A percentile compares a stretch with the other conserved stretches of the same genome.
phyloP scores from a whole-genome alignment of 164 flowering plant species.

The Stephania yunnanensis region DNA sequence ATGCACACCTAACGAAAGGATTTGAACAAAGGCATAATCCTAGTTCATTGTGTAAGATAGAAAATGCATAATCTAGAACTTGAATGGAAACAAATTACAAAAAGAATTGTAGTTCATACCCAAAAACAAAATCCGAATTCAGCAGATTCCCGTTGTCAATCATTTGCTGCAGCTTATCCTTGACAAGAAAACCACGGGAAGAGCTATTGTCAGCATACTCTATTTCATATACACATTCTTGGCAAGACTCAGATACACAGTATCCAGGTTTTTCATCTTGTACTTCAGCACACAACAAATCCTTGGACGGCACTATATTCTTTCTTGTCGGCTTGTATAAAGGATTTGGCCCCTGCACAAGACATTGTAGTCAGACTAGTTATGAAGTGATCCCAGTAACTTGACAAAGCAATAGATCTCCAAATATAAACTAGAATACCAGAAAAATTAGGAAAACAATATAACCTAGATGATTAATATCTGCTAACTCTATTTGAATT shows the following conservation, averaged over 20 bases:
- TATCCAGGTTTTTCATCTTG: constrained; percentile 29
- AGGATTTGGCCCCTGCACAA: constrained; percentile 66
- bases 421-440: not conserved
- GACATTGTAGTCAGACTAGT: constrained; percentile 15
- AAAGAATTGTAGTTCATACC: constrained; percentile 30
- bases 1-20: constrained; percentile 53
- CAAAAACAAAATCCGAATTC: constrained; percentile 46
- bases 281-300: constrained; percentile 51
- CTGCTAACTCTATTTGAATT: not conserved
- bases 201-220: constrained; percentile 80
- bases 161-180: constrained; percentile 49
- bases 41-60: not conserved
- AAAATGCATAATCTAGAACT: not conserved
- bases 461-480: not conserved
- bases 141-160: constrained; percentile 44
- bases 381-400: not conserved
- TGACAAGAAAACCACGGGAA: constrained; percentile 67
- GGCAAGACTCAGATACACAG: constrained; percentile 43
- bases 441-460: not conserved
- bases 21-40: constrained; percentile 2
- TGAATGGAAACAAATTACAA: not conserved
- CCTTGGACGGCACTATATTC: constrained; percentile 39
- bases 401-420: not conserved
- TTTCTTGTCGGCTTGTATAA: constrained; percentile 53
- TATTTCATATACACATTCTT: constrained; percentile 77